phyloP scores from a whole-genome alignment of 1,139 yeast genomes.

The Taphrina communis region DNA sequence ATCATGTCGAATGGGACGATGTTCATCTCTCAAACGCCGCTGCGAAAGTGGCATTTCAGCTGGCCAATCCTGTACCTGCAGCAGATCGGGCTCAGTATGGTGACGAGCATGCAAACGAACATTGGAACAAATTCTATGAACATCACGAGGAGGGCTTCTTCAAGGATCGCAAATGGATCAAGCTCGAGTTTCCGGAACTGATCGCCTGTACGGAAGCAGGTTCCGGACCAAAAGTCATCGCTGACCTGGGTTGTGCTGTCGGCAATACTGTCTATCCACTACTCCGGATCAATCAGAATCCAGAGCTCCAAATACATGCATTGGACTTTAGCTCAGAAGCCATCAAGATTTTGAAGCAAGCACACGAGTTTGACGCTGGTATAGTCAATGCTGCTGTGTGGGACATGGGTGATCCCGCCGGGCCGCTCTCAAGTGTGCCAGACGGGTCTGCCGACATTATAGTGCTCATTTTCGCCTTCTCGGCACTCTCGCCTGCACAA shows the following conservation, averaged over 20 bases:
- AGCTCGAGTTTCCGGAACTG: conserved; percentile 86
- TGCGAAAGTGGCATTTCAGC: conserved; percentile 74
- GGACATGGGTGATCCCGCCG: conserved; percentile 86
- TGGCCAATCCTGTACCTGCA: conserved; percentile 72
- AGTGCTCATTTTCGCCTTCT: conserved; percentile 90
- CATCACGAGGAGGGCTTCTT: conserved; percentile 91
- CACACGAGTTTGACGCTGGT: conserved; percentile 65
- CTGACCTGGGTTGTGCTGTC: conserved; percentile 98
- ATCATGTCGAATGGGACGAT: conserved; percentile 96
- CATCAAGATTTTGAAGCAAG: conserved; percentile 75
- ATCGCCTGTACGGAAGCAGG: conserved; percentile 62
- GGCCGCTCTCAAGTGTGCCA: conserved; percentile 77
- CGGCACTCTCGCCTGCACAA: conserved; percentile 89
- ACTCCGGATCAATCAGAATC: conserved; percentile 77
- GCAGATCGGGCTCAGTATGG: conserved; percentile 59
- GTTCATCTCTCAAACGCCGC: conserved; percentile 81
- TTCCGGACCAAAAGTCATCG: conserved; percentile 72
- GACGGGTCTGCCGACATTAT: conserved; percentile 85
- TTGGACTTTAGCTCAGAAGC: conserved; percentile 93
- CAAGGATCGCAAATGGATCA: conserved; percentile 95
- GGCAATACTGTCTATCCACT: conserved; percentile 96
- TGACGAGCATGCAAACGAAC: conserved; percentile 78
- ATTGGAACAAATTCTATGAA: conserved; percentile 93
- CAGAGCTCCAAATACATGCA: conserved; percentile 74
- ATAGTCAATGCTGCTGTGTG: conserved; percentile 86